phyloP scores from a whole-genome alignment of 2,329 filamentous ascomycete genomes.

The Colletotrichum melonis region DNA sequence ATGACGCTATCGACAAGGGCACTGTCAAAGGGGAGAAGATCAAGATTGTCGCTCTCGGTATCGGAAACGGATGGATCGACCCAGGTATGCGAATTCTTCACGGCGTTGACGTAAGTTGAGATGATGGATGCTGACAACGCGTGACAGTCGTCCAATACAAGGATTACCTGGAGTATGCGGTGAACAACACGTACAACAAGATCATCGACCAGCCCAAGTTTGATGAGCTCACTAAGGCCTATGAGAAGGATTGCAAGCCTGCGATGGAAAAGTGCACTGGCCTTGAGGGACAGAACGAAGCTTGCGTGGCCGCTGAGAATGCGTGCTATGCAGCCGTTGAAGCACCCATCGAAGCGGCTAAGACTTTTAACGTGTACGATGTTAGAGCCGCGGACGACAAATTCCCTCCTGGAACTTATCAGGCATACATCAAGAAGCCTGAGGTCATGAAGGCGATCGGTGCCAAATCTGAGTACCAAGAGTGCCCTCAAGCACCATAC shows the following conservation, averaged over 20 bases:
- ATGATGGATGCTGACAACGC: background rate
- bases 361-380: conserved; percentile 59
- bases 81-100: conserved; percentile 12
- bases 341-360: conserved; percentile 35
- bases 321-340: conserved; percentile 43
- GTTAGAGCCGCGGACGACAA: conserved; percentile 52
- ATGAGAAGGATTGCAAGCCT: conserved; percentile 40
- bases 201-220: conserved; percentile 38
- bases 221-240: conserved; percentile 26
- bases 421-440: conserved; percentile 50
- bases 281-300: conserved; percentile 38
- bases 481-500: conserved; percentile 51
- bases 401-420: conserved; percentile 53
- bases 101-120: background rate
- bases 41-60: conserved; percentile 63
- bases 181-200: conserved; percentile 54
- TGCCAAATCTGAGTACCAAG: conserved; percentile 52
- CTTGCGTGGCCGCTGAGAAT: conserved; percentile 41
- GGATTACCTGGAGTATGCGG: conserved; percentile 55
- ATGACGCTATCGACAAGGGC: conserved; percentile 59
- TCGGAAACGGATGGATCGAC: conserved; percentile 69
- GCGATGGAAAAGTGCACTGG: conserved; percentile 36
- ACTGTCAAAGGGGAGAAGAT: conserved; percentile 54
- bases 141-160: conserved; percentile 47
- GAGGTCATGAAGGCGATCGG: conserved; percentile 56